Evolutionary conservation across 108 stramenopile genomes (phyloP).

Genomic region (Fistulifera solaris): DNA sequence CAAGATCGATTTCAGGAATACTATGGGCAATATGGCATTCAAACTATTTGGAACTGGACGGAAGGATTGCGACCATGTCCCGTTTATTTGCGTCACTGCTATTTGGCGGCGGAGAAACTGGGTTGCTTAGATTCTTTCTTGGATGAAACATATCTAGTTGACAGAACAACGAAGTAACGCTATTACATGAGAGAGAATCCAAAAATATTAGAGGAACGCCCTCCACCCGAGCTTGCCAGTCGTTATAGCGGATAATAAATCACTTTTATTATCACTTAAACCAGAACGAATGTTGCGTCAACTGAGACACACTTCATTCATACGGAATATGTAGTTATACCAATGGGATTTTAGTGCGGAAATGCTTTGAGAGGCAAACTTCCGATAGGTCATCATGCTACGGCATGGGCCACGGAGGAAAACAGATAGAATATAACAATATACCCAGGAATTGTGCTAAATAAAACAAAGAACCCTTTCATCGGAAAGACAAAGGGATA

Average conservation of each 20-base stretch:
- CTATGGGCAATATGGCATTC: slow-evolving; percentile 44
- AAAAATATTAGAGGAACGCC: slow-evolving; percentile 31
- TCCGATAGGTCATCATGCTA: no score
- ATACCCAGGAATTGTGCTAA: no score
- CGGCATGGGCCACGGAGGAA: no score
- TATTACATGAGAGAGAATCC: slow-evolving; percentile 52
- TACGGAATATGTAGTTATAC: no score
- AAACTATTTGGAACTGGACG: slow-evolving; percentile 77
- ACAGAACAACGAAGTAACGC: slow-evolving; percentile 60
- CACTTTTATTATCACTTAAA: no score
- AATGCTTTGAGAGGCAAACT: no score
- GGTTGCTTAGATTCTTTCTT: slow-evolving; percentile 71
- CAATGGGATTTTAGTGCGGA: no score
- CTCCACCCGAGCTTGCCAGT: slow-evolving; percentile 32
- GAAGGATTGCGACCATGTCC: slow-evolving; percentile 63
- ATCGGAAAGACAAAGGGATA: no score
- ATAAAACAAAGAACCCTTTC: no score
- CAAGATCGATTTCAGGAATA: slow-evolving; percentile 39
- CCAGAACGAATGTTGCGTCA: no score
- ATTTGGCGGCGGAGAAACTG: slow-evolving; percentile 55
- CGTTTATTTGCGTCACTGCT: slow-evolving; percentile 81
- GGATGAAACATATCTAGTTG: slow-evolving; percentile 70
- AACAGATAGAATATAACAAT: no score
- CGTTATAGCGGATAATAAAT: slow-evolving; percentile 49
- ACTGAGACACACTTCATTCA: no score